Base-by-base conservation (phyloP, 129 eudicot genomes). In the Mikania micrantha region DNA sequence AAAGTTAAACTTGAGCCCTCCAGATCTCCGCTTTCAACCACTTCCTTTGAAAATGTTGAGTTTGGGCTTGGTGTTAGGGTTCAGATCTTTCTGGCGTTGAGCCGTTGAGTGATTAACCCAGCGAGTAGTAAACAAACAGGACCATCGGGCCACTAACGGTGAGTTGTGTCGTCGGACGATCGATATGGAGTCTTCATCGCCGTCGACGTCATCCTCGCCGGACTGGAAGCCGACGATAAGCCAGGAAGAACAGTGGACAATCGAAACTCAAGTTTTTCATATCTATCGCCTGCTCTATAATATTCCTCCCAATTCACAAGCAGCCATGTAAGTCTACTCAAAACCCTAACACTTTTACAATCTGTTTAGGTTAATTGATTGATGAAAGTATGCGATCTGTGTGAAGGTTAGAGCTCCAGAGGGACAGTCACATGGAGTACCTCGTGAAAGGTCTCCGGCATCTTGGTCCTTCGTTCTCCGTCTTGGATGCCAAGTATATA, bases 401-500 rank as follows among this genome's bases (percentile, higher is more conserved):
- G 9, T 12, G 17, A 39, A 88, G 96, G 81, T 61, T 88, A 29
- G 96, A 88, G 82, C 61, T 92, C 67, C 87, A 44, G 48, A 86
- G 91, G 0, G 96, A 85, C 36, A 77, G 73, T 41, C 96, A 88
- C 79, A 68, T 82, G 34, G 79, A 88, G 48, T 92, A 78, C 63
- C 95, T 92, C 49, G 79, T 85, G 62, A 84, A 76, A 48, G 88
- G 96, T n/a, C 84, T 92, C 27, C 72, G 75, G 45, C 86, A 72
- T 12, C 98, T 92, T 73, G 82, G 73, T 34, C 84, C 87, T 29
- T 75, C 88, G 27, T 88, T 88, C 53, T 58, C 74, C 17, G 85
- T 82, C 9, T 66, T 92, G 64, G 98, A 92, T 76, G 89, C 96
- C 70, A 88, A 85, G 96, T 92, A 85, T 56, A 85, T 56, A 0